These are phyloP conservation scores for Rhizomucor miehei DNA, from an alignment of 371 early-diverging fungal species.

Conservation along the genomic window DNA sequence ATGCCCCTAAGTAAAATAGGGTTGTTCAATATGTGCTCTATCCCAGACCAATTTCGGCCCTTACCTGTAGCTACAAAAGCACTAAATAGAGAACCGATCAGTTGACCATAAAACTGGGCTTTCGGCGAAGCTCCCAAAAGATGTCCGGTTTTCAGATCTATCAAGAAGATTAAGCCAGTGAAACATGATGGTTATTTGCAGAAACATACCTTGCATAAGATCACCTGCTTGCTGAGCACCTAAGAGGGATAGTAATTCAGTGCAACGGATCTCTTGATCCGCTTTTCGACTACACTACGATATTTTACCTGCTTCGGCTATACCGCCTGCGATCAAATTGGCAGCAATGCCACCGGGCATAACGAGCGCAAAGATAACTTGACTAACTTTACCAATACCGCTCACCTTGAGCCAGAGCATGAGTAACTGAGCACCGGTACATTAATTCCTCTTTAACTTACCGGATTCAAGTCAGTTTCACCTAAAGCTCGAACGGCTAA, in stretches of 20 bases:
- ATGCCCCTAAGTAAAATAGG: conserved; percentile 47
- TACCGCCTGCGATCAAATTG: conserved; percentile 83
- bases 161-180: not conserved
- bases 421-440: not conserved
- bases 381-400: conserved; percentile 84
- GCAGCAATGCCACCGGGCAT: conserved; percentile 73
- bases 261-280: conserved; percentile 2
- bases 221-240: conserved; percentile 70
- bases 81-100: conserved; percentile 76
- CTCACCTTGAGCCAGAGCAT: conserved; percentile 30
- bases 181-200: too few species aligned
- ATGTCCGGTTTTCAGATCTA: conserved; percentile 85
- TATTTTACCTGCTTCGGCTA: conserved; percentile 74
- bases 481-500: conserved; percentile 76
- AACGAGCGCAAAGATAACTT: conserved; percentile 75
- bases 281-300: too few species aligned
- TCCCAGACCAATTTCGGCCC: not conserved
- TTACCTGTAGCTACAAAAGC: conserved; percentile 40
- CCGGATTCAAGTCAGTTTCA: conserved; percentile 82
- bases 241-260: not conserved
- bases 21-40: not conserved
- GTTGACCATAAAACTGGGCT: conserved; percentile 83
- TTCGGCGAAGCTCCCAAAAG: conserved; percentile 78
- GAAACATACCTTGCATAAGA: conserved; percentile 76
- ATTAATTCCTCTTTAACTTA: conserved; percentile 2